Evolutionary conservation across 208 protist genomes (phyloP), one percentile per base, ranked within the genome.

Genomic region (Balamuthia mandrillaris): DNA sequence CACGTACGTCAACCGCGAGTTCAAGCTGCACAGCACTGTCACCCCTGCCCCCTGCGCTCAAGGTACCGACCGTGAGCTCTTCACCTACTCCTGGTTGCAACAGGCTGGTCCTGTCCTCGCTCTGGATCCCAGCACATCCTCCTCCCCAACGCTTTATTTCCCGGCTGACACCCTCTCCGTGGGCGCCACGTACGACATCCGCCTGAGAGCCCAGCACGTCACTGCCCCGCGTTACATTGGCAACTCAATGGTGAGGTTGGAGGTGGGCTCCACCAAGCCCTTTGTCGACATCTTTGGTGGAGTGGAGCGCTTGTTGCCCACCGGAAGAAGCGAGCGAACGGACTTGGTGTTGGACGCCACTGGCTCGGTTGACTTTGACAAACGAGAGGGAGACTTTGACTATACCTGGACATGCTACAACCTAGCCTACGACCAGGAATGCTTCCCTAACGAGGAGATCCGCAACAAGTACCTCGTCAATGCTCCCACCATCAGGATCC

Each of bases 31-130:
- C 65, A 42, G 39, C 6, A 9, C 65, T 2, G 65, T 42, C 41
- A 74, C 16, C n/a, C 4, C 16, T 31, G 54, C 7, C 18, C 3
- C 14, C 3, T 5, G 3, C 56, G n/a, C 39, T 6, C 12, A 31
- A 33, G 31, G 9, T 7, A 63, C 24, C 9, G 9, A 18, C 47
- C 4, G 56, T 24, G 72, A 81, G 12, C 10, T 33, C 4, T 51
- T 81, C 21, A 42, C 54, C 47, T 81, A 35, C 52, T 81, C 72
- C 9, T 81, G 72, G 72, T 47, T 29, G 12, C 72, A 81, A 21
- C 3, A 63, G 12, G 42, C 31, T 7, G 72, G 72, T 29, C 47
- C 42, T 29, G 47, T 39, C 31, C 29, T 81, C 49, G 47, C 54
- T 29, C 31, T 81, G 49, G 37, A 81, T 35, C 12, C 24, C 52